Conservation (phyloP, 2,329 filamentous ascomycete genomes). For the Stemphylium vesicarium region DNA sequence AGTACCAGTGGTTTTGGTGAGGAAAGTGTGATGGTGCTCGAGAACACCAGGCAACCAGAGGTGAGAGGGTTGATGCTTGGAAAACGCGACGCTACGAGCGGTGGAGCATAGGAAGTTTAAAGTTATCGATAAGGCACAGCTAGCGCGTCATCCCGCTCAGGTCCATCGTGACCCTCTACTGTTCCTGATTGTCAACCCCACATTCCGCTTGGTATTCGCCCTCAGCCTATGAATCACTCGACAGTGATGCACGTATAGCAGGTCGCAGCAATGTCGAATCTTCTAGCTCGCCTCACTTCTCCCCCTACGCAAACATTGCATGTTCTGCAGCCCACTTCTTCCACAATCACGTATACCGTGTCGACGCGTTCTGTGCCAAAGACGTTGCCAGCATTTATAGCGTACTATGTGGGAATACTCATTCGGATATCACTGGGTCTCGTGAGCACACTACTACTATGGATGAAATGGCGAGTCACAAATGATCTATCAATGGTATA, state of each 20-base stretch:
- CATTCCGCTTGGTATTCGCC: constrained; percentile 3
- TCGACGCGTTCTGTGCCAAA: constrained; percentile 71
- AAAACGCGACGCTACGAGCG: constrained; percentile 3
- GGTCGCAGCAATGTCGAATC: constrained; percentile 23
- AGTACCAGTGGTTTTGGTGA: not conserved
- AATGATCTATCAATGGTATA: constrained; percentile 2
- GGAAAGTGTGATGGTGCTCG: not conserved
- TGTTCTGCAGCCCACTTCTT: constrained; percentile 64
- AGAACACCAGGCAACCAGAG: not conserved
- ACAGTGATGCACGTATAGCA: constrained; percentile 10
- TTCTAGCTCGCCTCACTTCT: constrained; percentile 34
- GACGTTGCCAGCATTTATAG: constrained; percentile 54
- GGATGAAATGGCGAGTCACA: constrained; percentile 33
- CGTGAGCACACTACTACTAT: constrained; percentile 48
- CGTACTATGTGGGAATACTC: constrained; percentile 54
- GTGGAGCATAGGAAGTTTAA: not conserved
- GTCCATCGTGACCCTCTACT: not conserved
- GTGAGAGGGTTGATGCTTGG: not conserved
- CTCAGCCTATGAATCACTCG: not conserved
- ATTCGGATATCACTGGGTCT: constrained; percentile 54
- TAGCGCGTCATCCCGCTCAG: constrained; percentile 17
- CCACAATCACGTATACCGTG: constrained; percentile 90
- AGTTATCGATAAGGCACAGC: constrained; percentile 10
- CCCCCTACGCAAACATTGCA: constrained; percentile 36
- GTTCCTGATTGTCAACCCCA: constrained; percentile 1